Evolutionary conservation across 75 land plant species (phyloP), one percentile per base, ranked within the genome.

Genomic region (Picea glauca): DNA sequence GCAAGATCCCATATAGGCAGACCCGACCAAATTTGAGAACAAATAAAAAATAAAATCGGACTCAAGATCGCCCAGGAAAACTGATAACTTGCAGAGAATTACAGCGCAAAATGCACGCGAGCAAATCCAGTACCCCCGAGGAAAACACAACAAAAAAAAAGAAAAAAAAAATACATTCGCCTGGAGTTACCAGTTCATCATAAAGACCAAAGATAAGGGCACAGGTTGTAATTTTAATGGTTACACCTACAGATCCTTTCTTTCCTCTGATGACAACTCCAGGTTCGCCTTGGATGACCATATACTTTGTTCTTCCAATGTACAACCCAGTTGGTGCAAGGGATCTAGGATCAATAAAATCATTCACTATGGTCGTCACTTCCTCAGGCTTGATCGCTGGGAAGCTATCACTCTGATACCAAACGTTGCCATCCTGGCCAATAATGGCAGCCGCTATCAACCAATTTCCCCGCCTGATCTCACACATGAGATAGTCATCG

Each of bases 391-490:
- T 92, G 61, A 88, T 75, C 90, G 85, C 88, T 50, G 98, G 98
- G 78, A 95, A 95, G 54, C 8, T 58, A 5, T 60, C 31, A 83
- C 91, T 95, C 85, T 91, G 92, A 60, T 95, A 95, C 97, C 97
- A 94, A 7, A 92, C 89, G 82, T 83, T 85, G 40, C 95, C 98
- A 80, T 94, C 98, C 5, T 88, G 98, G 63, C 98, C 98, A 81
- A 95, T 40, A 84, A 95, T 95, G 77, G 96, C 93, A 7, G 98
- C 93, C 57, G 96, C 81, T 21, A 88, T 59, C 74, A 95, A 92
- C 32, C 62, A 58, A 13, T 83, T 86, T 5, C 89, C 85, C 18
- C 84, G 84, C 2, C 91, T 87, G 75, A 95, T 80, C 35, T 95
- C 96, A 82, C 87, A 85, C 93, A 93, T 82, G 82, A 95, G 82